Evolutionary conservation across 2,329 filamentous ascomycete species (phyloP), one percentile per base, ranked within the genome.

Genomic region (Juglanconis oblonga): DNA sequence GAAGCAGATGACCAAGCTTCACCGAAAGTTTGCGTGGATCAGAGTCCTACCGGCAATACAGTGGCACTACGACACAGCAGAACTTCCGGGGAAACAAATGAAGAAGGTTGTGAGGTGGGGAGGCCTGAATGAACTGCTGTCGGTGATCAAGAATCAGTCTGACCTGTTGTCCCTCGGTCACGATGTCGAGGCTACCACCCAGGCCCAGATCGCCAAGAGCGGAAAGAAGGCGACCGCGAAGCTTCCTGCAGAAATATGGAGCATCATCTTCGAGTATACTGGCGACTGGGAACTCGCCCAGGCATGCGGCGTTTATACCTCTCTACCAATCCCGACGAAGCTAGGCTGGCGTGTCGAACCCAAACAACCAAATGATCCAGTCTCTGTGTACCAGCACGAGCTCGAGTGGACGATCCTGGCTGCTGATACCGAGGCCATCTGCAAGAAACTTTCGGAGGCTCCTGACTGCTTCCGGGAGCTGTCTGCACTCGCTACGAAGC

Each of bases 251-350:
- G 94, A 98, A 74, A 83, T 97, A 44, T 97, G 93, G 92, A 89
- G 89, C 36, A 89, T 94, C 59, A 89, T 98, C 52, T 86, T 97
- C 48, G 90, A 96, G 65, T 86, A 88, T 64, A 85, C 92, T 0
- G 87, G 87, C 48, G 94, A 98, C 72, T 98, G 94, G 94, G 94
- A 97, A 74, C 80, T 96, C 24, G 90, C 94, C 9, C 88, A 88
- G 65, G 88, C 90, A 0, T 79, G 97, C 5, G 87, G 90, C 59
- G 84, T 97, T 49, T 94, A 90, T 69, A 92, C 92, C 1, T 92
- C 85, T 58, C 78, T 97, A 5, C 82, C 86, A 1, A 85, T 88
- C 62, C 92, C 94, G 0, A 73, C 79, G 40, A 55, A 50, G 3
- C 64, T 73, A 4, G 85, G 90, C 66, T 96, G 92, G 92, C 73